phyloP scores from a whole-genome alignment of 2,329 filamentous ascomycete species.

The Coniochaeta ligniaria region DNA sequence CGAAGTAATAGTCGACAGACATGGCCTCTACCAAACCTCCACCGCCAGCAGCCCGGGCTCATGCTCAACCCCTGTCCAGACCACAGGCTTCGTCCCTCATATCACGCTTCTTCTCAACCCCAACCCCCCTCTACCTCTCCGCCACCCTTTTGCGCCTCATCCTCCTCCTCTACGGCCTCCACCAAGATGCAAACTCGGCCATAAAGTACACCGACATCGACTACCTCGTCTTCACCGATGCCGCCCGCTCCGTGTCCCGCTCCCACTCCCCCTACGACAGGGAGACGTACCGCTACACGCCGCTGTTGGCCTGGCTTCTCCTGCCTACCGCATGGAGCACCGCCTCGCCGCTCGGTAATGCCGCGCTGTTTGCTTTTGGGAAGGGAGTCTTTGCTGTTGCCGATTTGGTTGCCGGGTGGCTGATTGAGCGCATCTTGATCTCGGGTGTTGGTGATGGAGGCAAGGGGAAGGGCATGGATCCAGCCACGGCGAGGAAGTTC shows the following conservation, averaged over 20 bases:
- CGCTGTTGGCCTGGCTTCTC: conserved; percentile 84
- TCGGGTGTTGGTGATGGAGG: conserved; percentile 20
- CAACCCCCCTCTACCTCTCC: conserved; percentile 45
- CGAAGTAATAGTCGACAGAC: background rate
- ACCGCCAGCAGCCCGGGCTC: background rate
- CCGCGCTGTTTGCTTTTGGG: conserved; percentile 69
- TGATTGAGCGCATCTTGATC: conserved; percentile 48
- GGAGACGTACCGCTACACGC: conserved; percentile 96
- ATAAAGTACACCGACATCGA: conserved; percentile 99
- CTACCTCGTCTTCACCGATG: conserved; percentile 97
- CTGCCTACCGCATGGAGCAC: conserved; percentile 62
- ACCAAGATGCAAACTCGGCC: conserved; percentile 86
- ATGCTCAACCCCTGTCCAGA: background rate
- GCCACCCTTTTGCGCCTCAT: conserved; percentile 59
- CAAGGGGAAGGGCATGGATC: conserved; percentile 34
- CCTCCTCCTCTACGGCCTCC: conserved; percentile 81
- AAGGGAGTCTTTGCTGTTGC: conserved; percentile 80
- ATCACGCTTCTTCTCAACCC: conserved; percentile 26
- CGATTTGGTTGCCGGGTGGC: conserved; percentile 78
- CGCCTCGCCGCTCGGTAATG: conserved; percentile 20
- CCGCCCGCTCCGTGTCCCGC: conserved; percentile 66
- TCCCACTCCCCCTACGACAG: conserved; percentile 73
- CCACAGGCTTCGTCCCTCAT: conserved; percentile 9
- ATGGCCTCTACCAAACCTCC: conserved; percentile 2
- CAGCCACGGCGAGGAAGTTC: conserved; percentile 59